These are phyloP conservation scores for Candida boleticola DNA, from an alignment of 805 yeast genomes.

Conservation along the genomic window DNA sequence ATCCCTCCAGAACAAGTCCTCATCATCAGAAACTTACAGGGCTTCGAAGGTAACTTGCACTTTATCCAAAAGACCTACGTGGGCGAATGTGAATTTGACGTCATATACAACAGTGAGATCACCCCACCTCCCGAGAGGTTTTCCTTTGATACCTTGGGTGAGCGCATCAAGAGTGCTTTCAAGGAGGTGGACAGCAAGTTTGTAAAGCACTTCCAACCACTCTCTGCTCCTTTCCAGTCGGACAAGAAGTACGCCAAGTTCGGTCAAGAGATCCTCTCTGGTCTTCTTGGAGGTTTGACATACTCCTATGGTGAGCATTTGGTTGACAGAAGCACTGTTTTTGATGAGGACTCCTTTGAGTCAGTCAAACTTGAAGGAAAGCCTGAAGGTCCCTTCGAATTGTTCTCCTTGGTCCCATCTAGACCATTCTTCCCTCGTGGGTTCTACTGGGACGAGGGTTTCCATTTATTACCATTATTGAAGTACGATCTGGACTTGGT, in stretches of 20 bases:
- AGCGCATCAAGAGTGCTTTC: constrained; percentile 29
- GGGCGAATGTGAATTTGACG: constrained; percentile 74
- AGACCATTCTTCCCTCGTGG: constrained; percentile 96
- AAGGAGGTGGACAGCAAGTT: constrained; percentile 53
- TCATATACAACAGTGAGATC: constrained; percentile 52
- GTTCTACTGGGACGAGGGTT: constrained; percentile 98
- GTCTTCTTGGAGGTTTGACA: constrained; percentile 85
- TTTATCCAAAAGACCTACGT: constrained; percentile 71
- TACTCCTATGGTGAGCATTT: constrained; percentile 81
- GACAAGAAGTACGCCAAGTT: constrained; percentile 46
- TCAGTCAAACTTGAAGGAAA: constrained; percentile 49
- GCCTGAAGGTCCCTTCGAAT: constrained; percentile 73
- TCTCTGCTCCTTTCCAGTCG: constrained; percentile 53
- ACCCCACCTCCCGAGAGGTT: constrained; percentile 40
- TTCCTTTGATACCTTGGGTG: constrained; percentile 31
- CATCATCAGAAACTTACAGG: constrained; percentile 55
- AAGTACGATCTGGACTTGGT: constrained; percentile 82
- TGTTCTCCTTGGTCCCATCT: constrained; percentile 86
- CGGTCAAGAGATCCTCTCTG: constrained; percentile 78
- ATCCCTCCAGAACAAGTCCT: constrained; percentile 51
- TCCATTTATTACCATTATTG: constrained; percentile 79
- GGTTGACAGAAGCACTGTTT: constrained; percentile 69
- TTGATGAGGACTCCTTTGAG: constrained; percentile 70
- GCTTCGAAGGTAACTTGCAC: constrained; percentile 75
- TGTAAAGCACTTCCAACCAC: constrained; percentile 39